These are phyloP conservation scores for Alternaria longipes DNA, from an alignment of 2,329 filamentous ascomycete genomes.

Conservation along the genomic window DNA sequence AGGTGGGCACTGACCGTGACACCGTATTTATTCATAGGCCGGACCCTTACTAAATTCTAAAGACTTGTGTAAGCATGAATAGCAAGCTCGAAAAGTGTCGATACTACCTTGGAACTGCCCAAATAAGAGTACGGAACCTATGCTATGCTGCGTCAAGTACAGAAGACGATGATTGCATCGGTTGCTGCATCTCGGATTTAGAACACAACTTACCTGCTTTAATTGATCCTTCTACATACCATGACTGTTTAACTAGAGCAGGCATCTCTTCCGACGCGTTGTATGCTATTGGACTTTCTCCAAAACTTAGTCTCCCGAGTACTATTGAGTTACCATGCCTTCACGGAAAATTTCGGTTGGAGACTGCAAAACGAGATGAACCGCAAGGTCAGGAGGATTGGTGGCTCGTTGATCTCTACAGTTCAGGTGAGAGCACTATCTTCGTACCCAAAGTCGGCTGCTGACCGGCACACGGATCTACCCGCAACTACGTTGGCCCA, in stretches of 20 bases:
- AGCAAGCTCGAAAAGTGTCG: conserved; percentile 7
- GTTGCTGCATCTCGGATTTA: conserved; percentile 17
- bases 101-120: conserved; percentile 18
- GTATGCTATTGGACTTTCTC: conserved; percentile 13
- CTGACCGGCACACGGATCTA: conserved; percentile 8
- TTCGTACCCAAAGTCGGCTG: background rate
- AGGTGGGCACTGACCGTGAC: background rate
- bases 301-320: conserved; percentile 11
- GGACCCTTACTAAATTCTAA: background rate
- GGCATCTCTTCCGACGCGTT: conserved; percentile 2
- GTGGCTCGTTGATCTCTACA: conserved; percentile 22
- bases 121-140: conserved; percentile 15
- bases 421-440: conserved; percentile 11
- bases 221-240: conserved; percentile 6
- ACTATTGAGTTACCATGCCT: conserved; percentile 17
- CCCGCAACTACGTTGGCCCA: background rate
- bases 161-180: conserved; percentile 11
- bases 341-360: conserved; percentile 18
- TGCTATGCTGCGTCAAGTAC: conserved; percentile 11
- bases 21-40: conserved; percentile 10
- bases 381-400: conserved; percentile 5
- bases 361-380: conserved; percentile 11
- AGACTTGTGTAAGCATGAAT: conserved; percentile 1
- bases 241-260: conserved; percentile 1
- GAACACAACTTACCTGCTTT: conserved; percentile 22